Evolutionary conservation across 202 grass and related monocot species (phyloP).

Genomic region (Alloteropsis angusta): DNA sequence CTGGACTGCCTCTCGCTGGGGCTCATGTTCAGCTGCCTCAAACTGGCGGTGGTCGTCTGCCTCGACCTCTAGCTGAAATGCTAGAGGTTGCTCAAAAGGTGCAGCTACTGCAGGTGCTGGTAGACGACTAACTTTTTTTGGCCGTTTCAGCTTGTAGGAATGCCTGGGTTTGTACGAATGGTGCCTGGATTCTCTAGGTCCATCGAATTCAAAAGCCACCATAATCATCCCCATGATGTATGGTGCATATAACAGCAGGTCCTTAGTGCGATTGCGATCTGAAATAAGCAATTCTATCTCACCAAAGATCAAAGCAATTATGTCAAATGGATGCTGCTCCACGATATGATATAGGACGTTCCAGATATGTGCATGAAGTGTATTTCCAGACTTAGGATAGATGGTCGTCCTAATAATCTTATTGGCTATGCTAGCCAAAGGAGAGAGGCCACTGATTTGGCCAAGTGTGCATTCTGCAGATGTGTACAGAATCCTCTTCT

Average conservation of each 20-base stretch:
- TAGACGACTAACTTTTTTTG: neutral
- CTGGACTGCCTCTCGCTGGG: neutral
- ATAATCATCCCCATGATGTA: slow-evolving; percentile 26
- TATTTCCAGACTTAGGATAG: slow-evolving; percentile 9
- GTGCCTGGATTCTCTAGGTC: neutral
- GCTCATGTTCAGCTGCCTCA: neutral
- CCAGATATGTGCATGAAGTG: neutral
- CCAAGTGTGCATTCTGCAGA: neutral
- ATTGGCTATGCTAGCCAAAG: slow-evolving; percentile 12
- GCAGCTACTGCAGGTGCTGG: neutral
- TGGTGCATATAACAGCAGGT: slow-evolving; percentile 7
- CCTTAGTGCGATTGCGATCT: neutral
- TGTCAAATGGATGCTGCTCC: slow-evolving; percentile 1
- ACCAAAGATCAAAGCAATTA: slow-evolving; percentile 10
- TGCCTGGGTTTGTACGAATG: neutral
- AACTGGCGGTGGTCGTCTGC: neutral
- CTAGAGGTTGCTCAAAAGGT: neutral
- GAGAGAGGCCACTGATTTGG: neutral
- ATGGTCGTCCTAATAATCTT: slow-evolving; percentile 15
- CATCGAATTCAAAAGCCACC: neutral
- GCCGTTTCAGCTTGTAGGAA: neutral
- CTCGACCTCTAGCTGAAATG: neutral
- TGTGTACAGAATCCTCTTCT: slow-evolving; percentile 19
- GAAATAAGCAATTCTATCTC: slow-evolving; percentile 5
- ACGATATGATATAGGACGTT: slow-evolving; percentile 10